Evolutionary conservation across 1,139 yeast genomes (phyloP), one percentile per base, ranked within the genome.

Genomic region (Pichia sp.): DNA sequence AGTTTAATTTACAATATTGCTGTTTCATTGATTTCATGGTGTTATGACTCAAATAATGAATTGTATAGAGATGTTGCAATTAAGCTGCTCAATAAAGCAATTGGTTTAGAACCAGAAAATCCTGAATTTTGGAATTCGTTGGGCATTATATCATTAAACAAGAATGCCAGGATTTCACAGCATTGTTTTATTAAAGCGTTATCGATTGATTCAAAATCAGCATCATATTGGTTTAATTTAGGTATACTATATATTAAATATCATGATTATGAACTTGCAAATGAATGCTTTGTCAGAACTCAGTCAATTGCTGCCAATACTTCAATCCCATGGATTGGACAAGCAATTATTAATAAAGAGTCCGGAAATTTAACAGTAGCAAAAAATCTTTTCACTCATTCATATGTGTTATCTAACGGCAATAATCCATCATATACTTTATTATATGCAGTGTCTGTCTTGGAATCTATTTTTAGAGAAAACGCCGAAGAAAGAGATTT

Each of bases 111-210:
- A 59, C 74, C 81, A 4, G 76, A 73, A 48, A 84, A 83, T 52
- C 69, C 84, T 1, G 79, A 75, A 30, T 80, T 80, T 48, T 92
- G 99, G 99, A 71, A 79, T 41, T 82, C 86, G 0, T 70, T 90
- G 35, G 98, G 97, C 11, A 51, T 51, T 26, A 71, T 70, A 42
- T 67, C 81, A 0, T 71, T 81, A 40, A 66, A 77, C 2, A 62
- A 69, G 5, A 83, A 80, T 54, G 82, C 92, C 0, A 74, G 75
- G 43, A 85, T 87, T 7, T 72, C 97, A 0, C 99, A 92, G 61
- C 98, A 92, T 64, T 87, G 97, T 61, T 87, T 85, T 56, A 85
- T 94, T 54, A 83, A 87, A 51, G 92, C 97, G 0, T 67, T 81
- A 3, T 72, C 87, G 0, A 64, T 87, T 37, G 82, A 85, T 43